Percentiles rank a stretch among this genome's conserved stretches.
These are phyloP conservation scores for Ensete glaucum DNA, from an alignment of 176 grass and related monocot genomes.

Conservation along the genomic window DNA sequence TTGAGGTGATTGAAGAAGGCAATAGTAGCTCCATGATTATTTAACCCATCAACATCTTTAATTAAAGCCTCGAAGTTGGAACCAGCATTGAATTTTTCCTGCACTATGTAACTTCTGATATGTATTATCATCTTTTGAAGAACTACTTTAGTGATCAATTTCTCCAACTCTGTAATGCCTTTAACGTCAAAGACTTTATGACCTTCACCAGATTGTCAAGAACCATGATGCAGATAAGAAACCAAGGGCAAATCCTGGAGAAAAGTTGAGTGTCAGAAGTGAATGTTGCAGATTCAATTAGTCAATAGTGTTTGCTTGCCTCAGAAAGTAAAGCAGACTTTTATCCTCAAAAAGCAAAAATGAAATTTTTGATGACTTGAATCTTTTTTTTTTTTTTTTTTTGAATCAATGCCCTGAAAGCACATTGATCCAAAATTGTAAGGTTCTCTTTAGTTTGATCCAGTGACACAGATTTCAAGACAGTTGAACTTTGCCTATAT, in stretches of 20 bases:
- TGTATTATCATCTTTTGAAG: constrained; percentile 37
- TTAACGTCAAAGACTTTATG: not conserved
- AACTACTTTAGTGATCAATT: constrained; percentile 44
- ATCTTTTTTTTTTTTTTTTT: too few relatives aligned
- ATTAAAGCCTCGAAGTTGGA: constrained; percentile 23
- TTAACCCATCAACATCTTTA: constrained; percentile 30
- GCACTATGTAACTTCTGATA: constrained; percentile 30
- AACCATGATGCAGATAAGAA: constrained; percentile 5
- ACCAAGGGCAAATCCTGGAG: constrained; percentile 23
- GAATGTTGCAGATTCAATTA: not conserved
- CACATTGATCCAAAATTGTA: too few relatives aligned
- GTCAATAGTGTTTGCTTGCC: not conserved
- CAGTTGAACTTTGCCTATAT: too few relatives aligned
- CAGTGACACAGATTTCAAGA: too few relatives aligned
- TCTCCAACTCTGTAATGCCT: constrained; percentile 36
- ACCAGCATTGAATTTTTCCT: constrained; percentile 27
- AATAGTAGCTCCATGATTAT: too few relatives aligned
- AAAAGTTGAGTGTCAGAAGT: not conserved
- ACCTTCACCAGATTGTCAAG: constrained; percentile 3
- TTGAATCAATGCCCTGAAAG: too few relatives aligned
- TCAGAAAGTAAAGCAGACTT: not conserved
- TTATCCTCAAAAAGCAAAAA: not conserved
- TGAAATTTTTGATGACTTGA: not conserved
- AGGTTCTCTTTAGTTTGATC: too few relatives aligned
- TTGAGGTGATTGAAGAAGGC: too few relatives aligned